Conservation (phyloP, 2,329 filamentous ascomycete species). For the Fusarium sp. region DNA sequence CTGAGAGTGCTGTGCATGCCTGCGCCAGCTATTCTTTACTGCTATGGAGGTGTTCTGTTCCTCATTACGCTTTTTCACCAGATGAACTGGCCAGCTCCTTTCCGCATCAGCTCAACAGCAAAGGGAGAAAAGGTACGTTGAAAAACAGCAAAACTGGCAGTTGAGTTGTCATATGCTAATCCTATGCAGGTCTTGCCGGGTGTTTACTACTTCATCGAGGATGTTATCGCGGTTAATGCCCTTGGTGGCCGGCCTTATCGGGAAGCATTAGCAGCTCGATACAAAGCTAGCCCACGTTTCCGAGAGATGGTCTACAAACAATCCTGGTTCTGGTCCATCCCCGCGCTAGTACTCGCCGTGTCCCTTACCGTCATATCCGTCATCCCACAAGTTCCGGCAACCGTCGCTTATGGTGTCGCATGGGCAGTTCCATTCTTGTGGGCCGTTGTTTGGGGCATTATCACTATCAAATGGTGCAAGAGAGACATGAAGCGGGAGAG, state of each 20-base stretch:
- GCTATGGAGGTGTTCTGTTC: constrained; percentile 54
- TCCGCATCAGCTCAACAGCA: constrained; percentile 70
- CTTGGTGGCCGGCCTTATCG: constrained; percentile 59
- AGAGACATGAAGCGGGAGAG: constrained; percentile 49
- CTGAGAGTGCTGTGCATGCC: constrained; percentile 62
- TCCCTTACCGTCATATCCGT: constrained; percentile 50
- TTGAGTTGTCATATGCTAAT: constrained; percentile 41
- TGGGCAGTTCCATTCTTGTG: constrained; percentile 54
- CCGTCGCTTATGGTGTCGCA: constrained; percentile 50
- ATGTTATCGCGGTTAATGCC: constrained; percentile 73
- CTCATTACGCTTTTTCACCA: constrained; percentile 48
- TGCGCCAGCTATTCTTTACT: constrained; percentile 60
- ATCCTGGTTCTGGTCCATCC: constrained; percentile 54
- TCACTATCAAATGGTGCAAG: constrained; percentile 51
- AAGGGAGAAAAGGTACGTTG: constrained; percentile 58
- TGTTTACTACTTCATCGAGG: constrained; percentile 72
- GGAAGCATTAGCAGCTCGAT: constrained; percentile 53
- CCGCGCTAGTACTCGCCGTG: constrained; percentile 49
- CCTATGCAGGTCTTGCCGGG: constrained; percentile 62
- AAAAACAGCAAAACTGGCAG: not conserved
- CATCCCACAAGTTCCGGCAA: constrained; percentile 47
- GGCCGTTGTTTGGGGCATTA: constrained; percentile 47
- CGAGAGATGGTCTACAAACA: constrained; percentile 52
- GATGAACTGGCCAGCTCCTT: constrained; percentile 60
- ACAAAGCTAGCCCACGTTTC: constrained; percentile 54